Evolutionary conservation across 2,329 filamentous ascomycete species (phyloP), one percentile per base, ranked within the genome.

Genomic region (Beauveria pseudobassiana): DNA sequence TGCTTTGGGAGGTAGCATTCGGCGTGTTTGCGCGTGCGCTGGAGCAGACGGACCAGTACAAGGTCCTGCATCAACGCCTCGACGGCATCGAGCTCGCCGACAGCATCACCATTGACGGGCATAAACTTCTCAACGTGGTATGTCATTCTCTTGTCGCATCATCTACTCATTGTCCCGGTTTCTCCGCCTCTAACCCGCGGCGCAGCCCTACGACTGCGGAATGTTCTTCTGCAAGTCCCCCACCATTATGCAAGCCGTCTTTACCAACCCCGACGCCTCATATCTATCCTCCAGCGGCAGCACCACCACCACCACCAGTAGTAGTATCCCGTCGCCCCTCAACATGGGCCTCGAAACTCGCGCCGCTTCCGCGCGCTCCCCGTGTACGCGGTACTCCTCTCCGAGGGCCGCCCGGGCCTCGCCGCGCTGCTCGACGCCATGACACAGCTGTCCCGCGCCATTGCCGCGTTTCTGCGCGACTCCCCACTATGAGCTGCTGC

Each of bases 281-380:
- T 97, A 97, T 70, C 83, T 96, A 51, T 75, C 79, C 5, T 70
- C 76, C 9, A 16, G 49, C n/a, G 16, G 24, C 10, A 16, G 24
- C 40, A 73, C 74, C 22, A 72, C 73, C 18, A 16, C 40, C 40
- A 73, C 74, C 22, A 72, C 73, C 18, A 68, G 69, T 3, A 71
- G 63, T 64, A 69, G 54, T 69, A 88, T 95, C 64, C 85, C 87
- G n/a, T 93, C 89, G 3, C 93, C 93, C 0, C 77, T 96, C 18
- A 93, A 96, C 73, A 85, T 95, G 62, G 91, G 92, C 22, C 79
- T 97, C 22, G 93, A 97, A 97, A 97, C 74, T 96, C 92, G 2
- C 86, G 93, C 45, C 87, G 93, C 6, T 96, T 97, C 77, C 85
- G 93, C 59, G 93, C 93, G 0, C 78, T 97, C n/a, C 93, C 93